phyloP scores from a whole-genome alignment of 2,329 filamentous ascomycete species.

The Plectosphaerella cucumerina region DNA sequence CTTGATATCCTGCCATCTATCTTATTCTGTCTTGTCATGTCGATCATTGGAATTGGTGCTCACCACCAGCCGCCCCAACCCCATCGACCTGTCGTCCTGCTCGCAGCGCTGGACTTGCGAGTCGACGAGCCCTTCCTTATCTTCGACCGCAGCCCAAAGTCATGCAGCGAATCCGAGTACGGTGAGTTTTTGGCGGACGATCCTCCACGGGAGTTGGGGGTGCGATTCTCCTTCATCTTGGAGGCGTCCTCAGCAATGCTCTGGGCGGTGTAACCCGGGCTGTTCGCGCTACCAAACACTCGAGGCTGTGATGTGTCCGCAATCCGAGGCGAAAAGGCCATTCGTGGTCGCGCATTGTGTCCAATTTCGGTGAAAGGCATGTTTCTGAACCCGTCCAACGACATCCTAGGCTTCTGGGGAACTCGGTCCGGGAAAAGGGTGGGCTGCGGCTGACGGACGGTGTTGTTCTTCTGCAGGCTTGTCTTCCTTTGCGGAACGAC shows the following conservation, averaged over 20 bases:
- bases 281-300: no score
- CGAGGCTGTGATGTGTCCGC: no score
- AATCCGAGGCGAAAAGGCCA: no score
- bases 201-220: background rate
- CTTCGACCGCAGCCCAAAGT: background rate
- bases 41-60: no score
- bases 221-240: background rate
- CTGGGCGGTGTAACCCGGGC: no score
- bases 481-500: slow-evolving; percentile 8
- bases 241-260: background rate
- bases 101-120: background rate
- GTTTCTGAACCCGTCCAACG: no score
- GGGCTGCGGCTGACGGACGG: slow-evolving; percentile 1
- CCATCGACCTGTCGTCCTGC: slow-evolving; percentile 8
- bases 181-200: background rate
- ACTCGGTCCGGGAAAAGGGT: background rate
- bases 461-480: slow-evolving; percentile 6
- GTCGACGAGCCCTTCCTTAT: background rate
- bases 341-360: no score
- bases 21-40: no score
- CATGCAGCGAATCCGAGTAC: background rate
- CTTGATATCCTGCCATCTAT: background rate
- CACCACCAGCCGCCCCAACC: slow-evolving; percentile 8
- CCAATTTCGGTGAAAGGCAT: no score
- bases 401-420: no score